Conservation (phyloP, 2,329 filamentous ascomycete species). For the Colletotrichum tropicale region DNA sequence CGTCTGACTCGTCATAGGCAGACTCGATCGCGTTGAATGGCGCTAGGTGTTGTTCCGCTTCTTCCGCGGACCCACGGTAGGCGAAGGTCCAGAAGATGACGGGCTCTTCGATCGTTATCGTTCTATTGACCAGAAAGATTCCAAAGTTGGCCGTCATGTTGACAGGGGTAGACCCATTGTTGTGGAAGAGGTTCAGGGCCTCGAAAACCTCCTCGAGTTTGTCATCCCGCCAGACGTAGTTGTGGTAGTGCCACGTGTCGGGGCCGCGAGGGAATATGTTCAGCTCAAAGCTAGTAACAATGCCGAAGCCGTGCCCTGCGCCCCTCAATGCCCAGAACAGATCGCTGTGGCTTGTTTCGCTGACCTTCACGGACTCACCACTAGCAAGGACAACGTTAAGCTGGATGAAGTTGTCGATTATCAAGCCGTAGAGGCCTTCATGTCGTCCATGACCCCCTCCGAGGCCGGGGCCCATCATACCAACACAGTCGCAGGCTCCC, state of each 20-base stretch:
- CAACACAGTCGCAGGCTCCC: constrained; percentile 57
- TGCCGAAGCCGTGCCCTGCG: neutral
- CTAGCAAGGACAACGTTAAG: constrained; percentile 56
- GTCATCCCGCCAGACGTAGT: constrained; percentile 23
- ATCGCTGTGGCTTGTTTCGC: constrained; percentile 25
- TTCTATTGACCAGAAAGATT: constrained; percentile 8
- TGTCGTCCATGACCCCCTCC: constrained; percentile 62
- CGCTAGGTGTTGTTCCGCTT: constrained; percentile 22
- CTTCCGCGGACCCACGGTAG: constrained; percentile 24
- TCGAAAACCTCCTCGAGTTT: constrained; percentile 26
- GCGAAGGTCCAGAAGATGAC: constrained; percentile 25
- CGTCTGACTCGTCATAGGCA: neutral
- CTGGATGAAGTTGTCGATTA: constrained; percentile 56
- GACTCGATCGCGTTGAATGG: constrained; percentile 26
- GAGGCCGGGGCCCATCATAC: constrained; percentile 51
- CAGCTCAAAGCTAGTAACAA: constrained; percentile 50
- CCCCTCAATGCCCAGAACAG: neutral
- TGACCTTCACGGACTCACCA: constrained; percentile 41
- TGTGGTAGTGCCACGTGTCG: constrained; percentile 27
- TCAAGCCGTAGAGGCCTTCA: constrained; percentile 56
- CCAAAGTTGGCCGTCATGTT: constrained; percentile 21
- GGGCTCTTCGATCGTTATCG: constrained; percentile 15
- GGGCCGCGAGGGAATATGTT: constrained; percentile 32
- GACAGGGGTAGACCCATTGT: constrained; percentile 17
- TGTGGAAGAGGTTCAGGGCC: constrained; percentile 23